Evolutionary conservation across 805 yeast genomes (phyloP).

Genomic region (Tetrapisispora iriomotensis): DNA sequence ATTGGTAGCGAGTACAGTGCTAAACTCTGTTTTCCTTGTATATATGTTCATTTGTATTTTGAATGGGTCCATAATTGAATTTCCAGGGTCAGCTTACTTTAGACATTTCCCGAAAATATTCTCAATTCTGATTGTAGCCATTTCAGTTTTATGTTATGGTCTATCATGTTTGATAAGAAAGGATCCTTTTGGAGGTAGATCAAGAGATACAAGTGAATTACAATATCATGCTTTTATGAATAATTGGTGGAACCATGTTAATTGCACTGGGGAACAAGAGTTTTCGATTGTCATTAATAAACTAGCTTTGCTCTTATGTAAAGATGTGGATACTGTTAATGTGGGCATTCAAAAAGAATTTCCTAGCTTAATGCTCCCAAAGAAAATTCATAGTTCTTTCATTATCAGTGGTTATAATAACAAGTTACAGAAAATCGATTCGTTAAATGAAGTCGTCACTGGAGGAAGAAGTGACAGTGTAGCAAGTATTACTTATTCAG

Average conservation of each 20-base stretch:
- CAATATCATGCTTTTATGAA: conserved; percentile 25
- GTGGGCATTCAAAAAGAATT: conserved; percentile 24
- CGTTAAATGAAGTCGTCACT: background rate
- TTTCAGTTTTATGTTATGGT: conserved; percentile 45
- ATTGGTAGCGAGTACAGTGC: conserved; percentile 50
- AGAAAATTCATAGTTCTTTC: conserved; percentile 12
- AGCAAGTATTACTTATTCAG: background rate
- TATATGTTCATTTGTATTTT: conserved; percentile 39
- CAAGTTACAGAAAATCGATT: conserved; percentile 2
- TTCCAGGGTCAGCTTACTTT: conserved; percentile 51
- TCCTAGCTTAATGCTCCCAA: conserved; percentile 13
- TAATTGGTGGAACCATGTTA: conserved; percentile 31
- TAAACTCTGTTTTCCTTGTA: conserved; percentile 43
- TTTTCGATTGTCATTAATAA: conserved; percentile 16
- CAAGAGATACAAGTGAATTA: conserved; percentile 14
- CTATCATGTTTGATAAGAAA: conserved; percentile 52
- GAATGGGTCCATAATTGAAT: conserved; percentile 31
- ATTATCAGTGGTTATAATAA: conserved; percentile 16
- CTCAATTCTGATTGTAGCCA: conserved; percentile 42
- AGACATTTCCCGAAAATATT: conserved; percentile 54
- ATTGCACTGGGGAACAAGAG: conserved; percentile 25
- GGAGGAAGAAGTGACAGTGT: background rate
- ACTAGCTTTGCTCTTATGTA: conserved; percentile 17
- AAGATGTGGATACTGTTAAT: conserved; percentile 14
- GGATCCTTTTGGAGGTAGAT: conserved; percentile 14